Percentiles rank a stretch among this genome's conserved stretches.
Conservation (phyloP, 768 basidiomycete genomes). For the Ephemerocybe angulata region DNA sequence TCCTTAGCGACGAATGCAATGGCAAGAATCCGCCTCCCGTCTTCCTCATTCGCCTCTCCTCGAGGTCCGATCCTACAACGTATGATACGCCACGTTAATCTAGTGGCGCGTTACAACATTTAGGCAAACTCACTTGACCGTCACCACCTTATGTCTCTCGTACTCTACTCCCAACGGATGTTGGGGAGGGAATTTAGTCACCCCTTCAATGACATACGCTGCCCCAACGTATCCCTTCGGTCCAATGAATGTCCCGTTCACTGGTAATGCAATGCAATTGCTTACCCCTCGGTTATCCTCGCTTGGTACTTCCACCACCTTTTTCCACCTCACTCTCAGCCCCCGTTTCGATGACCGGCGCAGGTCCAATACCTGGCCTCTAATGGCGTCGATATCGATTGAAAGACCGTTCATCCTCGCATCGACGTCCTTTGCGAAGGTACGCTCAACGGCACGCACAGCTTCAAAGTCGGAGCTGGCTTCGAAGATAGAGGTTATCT, state of each 20-base stretch:
- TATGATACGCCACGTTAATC: background rate
- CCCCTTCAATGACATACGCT: slow-evolving; percentile 6
- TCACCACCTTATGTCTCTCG: slow-evolving; percentile 3
- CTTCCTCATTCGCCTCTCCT: background rate
- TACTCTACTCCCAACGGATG: background rate
- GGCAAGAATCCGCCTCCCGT: background rate
- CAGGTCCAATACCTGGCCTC: slow-evolving; percentile 10
- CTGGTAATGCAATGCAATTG: background rate
- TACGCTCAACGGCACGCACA: slow-evolving; percentile 5
- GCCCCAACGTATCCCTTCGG: slow-evolving; percentile 4
- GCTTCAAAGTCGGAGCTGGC: slow-evolving; percentile 12
- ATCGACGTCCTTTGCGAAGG: slow-evolving; percentile 7
- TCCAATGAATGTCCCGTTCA: background rate
- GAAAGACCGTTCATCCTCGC: slow-evolving; percentile 10
- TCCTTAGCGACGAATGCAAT: background rate
- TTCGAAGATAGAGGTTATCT: slow-evolving; percentile 10
- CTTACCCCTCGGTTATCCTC: background rate
- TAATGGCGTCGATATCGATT: slow-evolving; percentile 7
- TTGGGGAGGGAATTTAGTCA: background rate
- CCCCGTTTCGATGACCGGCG: background rate
- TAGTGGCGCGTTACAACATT: background rate
- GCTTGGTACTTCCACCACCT: background rate
- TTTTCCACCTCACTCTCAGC: slow-evolving; percentile 5
- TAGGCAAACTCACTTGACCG: background rate
- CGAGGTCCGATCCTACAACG: background rate